Evolutionary conservation across 371 early-diverging fungal genomes (phyloP).

Genomic region (Apophysomyces ossiformis): DNA sequence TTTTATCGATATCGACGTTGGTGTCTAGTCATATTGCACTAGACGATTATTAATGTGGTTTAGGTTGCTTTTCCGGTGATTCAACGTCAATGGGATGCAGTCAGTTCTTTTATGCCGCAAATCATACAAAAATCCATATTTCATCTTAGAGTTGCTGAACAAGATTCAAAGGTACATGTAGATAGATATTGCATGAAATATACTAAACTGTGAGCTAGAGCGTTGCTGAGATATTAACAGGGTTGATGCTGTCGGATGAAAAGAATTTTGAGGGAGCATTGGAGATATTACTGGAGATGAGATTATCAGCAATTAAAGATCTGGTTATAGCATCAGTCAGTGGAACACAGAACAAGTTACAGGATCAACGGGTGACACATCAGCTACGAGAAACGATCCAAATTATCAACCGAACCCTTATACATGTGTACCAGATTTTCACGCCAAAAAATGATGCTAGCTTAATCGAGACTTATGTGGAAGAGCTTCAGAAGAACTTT

Average conservation of each 20-base stretch:
- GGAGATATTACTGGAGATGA: constrained; percentile 43
- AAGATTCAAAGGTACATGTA: constrained; percentile 52
- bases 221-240: constrained; percentile 63
- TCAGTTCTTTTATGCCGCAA: constrained; percentile 73
- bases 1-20: constrained; percentile 27
- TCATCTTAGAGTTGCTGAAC: constrained; percentile 53
- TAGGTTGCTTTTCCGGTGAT: constrained; percentile 81
- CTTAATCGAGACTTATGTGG: constrained; percentile 29
- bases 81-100: constrained; percentile 86
- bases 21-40: constrained; percentile 20
- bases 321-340: constrained; percentile 24
- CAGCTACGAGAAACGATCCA: constrained; percentile 43
- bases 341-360: constrained; percentile 15
- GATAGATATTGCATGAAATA: not conserved
- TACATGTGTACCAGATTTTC: constrained; percentile 45
- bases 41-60: constrained; percentile 13
- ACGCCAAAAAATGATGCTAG: constrained; percentile 23
- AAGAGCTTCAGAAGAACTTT: constrained; percentile 33
- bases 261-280: constrained; percentile 46
- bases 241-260: constrained; percentile 67
- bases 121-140: constrained; percentile 67
- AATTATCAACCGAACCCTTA: constrained; percentile 47
- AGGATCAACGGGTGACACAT: constrained; percentile 25
- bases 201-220: constrained; percentile 31
- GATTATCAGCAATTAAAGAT: constrained; percentile 44